Evolutionary conservation across 2,329 filamentous ascomycete genomes (phyloP).

Genomic region (Monilinia polystroma): DNA sequence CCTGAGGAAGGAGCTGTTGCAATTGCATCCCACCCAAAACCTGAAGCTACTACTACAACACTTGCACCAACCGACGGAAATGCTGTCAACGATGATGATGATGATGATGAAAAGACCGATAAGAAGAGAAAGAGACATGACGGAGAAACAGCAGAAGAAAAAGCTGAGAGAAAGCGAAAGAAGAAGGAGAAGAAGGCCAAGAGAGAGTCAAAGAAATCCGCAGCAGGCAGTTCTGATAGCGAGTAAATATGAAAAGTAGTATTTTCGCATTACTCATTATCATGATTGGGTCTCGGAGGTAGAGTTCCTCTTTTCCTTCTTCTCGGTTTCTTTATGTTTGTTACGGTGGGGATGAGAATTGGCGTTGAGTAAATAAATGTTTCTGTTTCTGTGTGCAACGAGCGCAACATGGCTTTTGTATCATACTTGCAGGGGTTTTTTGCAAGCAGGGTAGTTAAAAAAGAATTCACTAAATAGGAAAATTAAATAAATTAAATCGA

Average conservation of each 20-base stretch:
- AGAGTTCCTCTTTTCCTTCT: constrained; percentile 8
- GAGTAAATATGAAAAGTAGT: constrained; percentile 42
- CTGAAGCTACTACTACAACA: constrained; percentile 44
- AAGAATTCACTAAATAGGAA: constrained; percentile 7
- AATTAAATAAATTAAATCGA: neutral
- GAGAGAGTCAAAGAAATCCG: constrained; percentile 51
- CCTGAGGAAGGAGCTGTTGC: constrained; percentile 40
- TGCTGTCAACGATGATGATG: constrained; percentile 49
- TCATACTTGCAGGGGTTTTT: constrained; percentile 20
- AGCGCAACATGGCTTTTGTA: constrained; percentile 19
- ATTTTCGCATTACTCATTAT: constrained; percentile 2
- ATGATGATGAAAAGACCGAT: constrained; percentile 58
- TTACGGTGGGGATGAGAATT: constrained; percentile 17
- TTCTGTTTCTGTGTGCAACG: constrained; percentile 16
- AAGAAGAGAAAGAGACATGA: constrained; percentile 82
- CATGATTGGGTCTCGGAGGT: constrained; percentile 2
- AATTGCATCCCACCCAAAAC: constrained; percentile 43
- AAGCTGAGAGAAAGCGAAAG: constrained; percentile 52
- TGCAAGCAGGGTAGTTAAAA: constrained; percentile 19
- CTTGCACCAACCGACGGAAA: constrained; percentile 44
- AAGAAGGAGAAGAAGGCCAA: constrained; percentile 54
- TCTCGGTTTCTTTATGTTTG: constrained; percentile 5
- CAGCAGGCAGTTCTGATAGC: constrained; percentile 45
- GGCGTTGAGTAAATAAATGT: constrained; percentile 18
- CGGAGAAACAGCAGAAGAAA: constrained; percentile 69